These are phyloP conservation scores for Thielaviopsis euricoi DNA, from an alignment of 2,329 filamentous ascomycete species.

Conservation along the genomic window DNA sequence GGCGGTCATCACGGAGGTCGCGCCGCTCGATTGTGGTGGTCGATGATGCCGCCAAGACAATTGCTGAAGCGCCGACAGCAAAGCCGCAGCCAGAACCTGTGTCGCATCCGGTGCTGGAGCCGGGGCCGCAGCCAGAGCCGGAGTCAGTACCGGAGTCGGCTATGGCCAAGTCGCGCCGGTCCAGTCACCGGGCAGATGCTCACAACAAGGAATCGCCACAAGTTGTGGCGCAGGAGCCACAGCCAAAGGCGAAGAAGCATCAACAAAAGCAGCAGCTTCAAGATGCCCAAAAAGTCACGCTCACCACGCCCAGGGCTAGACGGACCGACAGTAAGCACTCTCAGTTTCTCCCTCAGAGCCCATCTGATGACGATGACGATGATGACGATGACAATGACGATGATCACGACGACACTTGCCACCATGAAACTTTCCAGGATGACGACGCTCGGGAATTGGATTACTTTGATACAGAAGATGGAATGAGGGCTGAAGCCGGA, in stretches of 20 bases:
- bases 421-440: no score
- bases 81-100: background rate
- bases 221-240: background rate
- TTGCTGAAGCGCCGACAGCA: background rate
- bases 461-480: background rate
- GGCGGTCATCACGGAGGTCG: background rate
- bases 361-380: background rate
- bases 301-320: background rate
- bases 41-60: background rate
- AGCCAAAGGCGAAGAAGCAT: background rate
- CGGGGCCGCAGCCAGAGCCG: background rate
- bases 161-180: background rate
- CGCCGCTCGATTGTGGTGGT: background rate
- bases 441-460: background rate
- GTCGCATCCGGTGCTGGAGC: background rate
- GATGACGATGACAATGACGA: background rate
- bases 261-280: background rate
- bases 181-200: background rate
- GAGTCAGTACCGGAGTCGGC: background rate
- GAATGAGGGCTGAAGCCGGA: no score
- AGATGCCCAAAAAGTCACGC: background rate
- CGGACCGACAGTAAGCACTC: background rate
- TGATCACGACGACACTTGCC: background rate
- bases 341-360: background rate
- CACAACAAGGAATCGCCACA: no score